Conservation (phyloP, 176 grass and related monocot genomes). For the Cymbopogon citratus region DNA sequence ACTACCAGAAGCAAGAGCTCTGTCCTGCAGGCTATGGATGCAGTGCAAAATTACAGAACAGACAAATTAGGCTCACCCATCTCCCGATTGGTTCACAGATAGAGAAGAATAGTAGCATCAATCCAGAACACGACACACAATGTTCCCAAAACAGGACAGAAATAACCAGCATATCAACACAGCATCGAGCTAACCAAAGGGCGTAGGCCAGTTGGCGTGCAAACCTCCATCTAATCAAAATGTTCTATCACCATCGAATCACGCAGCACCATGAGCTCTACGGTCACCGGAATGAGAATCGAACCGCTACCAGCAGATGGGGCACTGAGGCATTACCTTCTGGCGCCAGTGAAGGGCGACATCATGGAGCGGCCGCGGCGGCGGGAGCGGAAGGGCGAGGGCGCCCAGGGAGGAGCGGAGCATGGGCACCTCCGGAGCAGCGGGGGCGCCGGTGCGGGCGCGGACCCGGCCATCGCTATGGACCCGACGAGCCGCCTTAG, state of each 20-base stretch:
- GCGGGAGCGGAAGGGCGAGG: conserved; percentile 23
- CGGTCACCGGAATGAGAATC: neutral
- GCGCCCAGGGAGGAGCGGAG: conserved; percentile 16
- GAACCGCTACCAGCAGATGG: neutral
- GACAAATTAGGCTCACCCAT: too few relatives aligned
- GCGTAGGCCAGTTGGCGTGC: too few relatives aligned
- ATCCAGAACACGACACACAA: too few relatives aligned
- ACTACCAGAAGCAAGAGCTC: too few relatives aligned
- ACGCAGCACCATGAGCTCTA: neutral
- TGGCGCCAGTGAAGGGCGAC: conserved; percentile 23
- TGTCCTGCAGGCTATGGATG: too few relatives aligned
- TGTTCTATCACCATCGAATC: neutral
- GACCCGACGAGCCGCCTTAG: conserved; percentile 43
- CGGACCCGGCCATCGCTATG: conserved; percentile 43
- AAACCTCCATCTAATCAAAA: too few relatives aligned
- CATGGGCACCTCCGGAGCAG: conserved; percentile 33
- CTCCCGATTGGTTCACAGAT: too few relatives aligned
- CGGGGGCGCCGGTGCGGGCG: conserved; percentile 26
- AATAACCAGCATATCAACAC: too few relatives aligned
- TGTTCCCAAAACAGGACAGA: too few relatives aligned
- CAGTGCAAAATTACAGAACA: too few relatives aligned
- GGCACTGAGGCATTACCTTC: conserved; percentile 35
- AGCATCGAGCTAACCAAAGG: too few relatives aligned
- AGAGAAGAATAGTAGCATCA: too few relatives aligned
- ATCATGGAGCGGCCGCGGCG: conserved; percentile 6